Evolutionary conservation across 139 green algal genomes (phyloP), one percentile per base, ranked within the genome.

Genomic region (Microglena sp.): DNA sequence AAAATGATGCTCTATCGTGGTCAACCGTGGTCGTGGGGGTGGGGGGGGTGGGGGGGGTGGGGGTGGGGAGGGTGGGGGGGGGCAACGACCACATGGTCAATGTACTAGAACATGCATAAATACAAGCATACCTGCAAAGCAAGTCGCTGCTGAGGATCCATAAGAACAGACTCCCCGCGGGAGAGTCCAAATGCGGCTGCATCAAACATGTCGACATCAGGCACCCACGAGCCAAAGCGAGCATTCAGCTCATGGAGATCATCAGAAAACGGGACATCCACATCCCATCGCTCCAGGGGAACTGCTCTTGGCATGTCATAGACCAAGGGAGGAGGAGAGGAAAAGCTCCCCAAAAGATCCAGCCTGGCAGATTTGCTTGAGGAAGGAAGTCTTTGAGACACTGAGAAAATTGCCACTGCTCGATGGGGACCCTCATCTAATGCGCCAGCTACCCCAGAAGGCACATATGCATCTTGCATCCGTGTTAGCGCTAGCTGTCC

Each of bases 91-190:
- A 33, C 21, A 60, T 60, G 11, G 30, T 62, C 55, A 66, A 34
- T 32, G 60, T 57, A 5, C 32, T n/a, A n/a, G n/a, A n/a, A n/a
- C n/a, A n/a, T n/a, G n/a, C n/a, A n/a, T n/a, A n/a, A n/a, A n/a
- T n/a, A n/a, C n/a, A n/a, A n/a, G n/a, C n/a, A n/a, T 26, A 60
- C 43, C 59, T 77, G 67, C 43, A 81, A 45, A 64, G 74, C 68
- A 54, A 75, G 73, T 21, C 86, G 74, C 69, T 91, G 87, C 73
- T 91, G 88, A 0, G 81, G 85, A 68, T 93, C 83, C 66, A 87
- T 84, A 26, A 88, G 67, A 6, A 62, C 29, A 0, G 84, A 82
- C 60, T 93, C 87, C 1, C 74, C 71, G 11, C 68, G 33, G 5
- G 77, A 81, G 6, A 94, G 59, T 24, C 78, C 76, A 62, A 93